phyloP scores from a whole-genome alignment of 2,329 filamentous ascomycete species.

The Colletotrichum cordylinicola region DNA sequence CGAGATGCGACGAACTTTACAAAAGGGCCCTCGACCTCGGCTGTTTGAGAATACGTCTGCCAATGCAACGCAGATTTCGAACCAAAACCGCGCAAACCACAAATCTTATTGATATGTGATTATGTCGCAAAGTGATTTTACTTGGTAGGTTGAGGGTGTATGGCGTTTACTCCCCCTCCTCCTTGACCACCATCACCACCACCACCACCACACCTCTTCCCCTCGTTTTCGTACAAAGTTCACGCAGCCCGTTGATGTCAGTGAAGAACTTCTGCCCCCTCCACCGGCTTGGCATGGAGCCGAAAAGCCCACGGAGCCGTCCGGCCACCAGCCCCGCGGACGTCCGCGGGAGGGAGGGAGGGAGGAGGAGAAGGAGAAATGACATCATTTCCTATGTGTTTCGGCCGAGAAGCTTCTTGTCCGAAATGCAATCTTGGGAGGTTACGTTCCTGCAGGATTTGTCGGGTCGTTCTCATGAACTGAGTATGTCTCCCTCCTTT shows the following conservation, averaged over 20 bases:
- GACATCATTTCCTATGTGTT: neutral
- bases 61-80: neutral
- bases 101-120: neutral
- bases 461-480: neutral
- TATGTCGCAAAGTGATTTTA: neutral
- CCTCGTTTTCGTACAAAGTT: neutral
- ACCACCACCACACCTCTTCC: neutral
- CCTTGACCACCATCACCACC: neutral
- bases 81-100: neutral
- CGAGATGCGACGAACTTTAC: neutral
- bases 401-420: neutral
- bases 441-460: accelerated
- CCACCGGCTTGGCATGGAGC: neutral
- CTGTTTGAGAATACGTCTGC: neutral
- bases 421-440: neutral
- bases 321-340: neutral
- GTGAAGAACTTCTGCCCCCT: neutral
- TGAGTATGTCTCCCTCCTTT: neutral
- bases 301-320: neutral
- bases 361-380: neutral
- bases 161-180: neutral
- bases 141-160: neutral
- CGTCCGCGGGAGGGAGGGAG: neutral
- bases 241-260: neutral
- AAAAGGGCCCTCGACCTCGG: neutral